A percentile compares a stretch with the other conserved stretches of the same genome.
These are phyloP conservation scores for Oryza nivara DNA, from an alignment of 176 grass and related monocot species.

Conservation along the genomic window DNA sequence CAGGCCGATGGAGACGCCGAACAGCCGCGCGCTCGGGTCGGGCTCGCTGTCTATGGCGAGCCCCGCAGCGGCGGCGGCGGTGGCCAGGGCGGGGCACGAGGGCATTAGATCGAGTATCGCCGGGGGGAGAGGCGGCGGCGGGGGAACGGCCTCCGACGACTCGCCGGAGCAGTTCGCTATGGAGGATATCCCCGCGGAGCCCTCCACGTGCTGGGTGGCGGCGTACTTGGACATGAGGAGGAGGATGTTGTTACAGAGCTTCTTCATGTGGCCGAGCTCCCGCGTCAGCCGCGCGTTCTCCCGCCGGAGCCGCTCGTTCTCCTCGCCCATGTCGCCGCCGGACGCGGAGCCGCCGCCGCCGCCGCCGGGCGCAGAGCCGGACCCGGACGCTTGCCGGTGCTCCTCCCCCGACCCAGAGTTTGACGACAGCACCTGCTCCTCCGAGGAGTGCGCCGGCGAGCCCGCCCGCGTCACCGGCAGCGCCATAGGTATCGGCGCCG, in stretches of 20 bases:
- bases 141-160: conserved; percentile 41
- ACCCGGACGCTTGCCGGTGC: conserved; percentile 28
- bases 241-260: conserved; percentile 86
- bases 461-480: conserved; percentile 42
- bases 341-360: conserved; percentile 34
- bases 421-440: conserved; percentile 80
- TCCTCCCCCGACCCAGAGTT: conserved; percentile 48
- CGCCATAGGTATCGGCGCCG: conserved; percentile 59
- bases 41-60: conserved; percentile 13
- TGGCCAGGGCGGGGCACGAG: conserved; percentile 28
- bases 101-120: conserved; percentile 80
- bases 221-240: conserved; percentile 81
- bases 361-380: conserved; percentile 36
- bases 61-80: conserved; percentile 19
- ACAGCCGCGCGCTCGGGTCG: conserved; percentile 50
- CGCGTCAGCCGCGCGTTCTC: conserved; percentile 74
- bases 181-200: conserved; percentile 36
- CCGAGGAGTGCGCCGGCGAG: conserved; percentile 58
- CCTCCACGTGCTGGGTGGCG: conserved; percentile 45
- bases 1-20: conserved; percentile 68
- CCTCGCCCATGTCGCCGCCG: conserved; percentile 61
- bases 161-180: conserved; percentile 50
- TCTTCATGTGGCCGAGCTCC: conserved; percentile 88
- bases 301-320: conserved; percentile 67
- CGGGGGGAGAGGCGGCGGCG: conserved; percentile 25